Evolutionary conservation across 805 yeast species (phyloP), one percentile per base, ranked within the genome.

Genomic region (Teunomyces lycoperdinae): DNA sequence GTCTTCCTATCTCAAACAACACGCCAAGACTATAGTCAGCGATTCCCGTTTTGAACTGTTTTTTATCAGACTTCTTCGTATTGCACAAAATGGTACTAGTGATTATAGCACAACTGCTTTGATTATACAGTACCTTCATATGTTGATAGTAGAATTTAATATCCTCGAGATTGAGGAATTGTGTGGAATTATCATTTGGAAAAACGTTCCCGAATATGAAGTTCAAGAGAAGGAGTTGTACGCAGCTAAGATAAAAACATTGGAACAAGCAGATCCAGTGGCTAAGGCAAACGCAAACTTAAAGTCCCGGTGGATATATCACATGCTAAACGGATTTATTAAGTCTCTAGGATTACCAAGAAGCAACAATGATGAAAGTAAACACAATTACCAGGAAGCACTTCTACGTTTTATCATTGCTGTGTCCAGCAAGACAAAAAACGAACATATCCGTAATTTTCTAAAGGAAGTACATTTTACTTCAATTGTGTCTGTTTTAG

Each of bases 161-260:
- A 16, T 38, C 9, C 14, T 29, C n/a, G 17, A 26, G 14, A 8
- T 38, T 10, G 41, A 38, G 9, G 5, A 9, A 11, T 46, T 68
- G 27, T 73, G 71, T 36, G 64, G 70, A 2, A 58, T 71, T 9
- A 48, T 59, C 7, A 61, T 62, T 1, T 71, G 72, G 76, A 49
- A 53, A n/a, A 54, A 55, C 38, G 36, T 53, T 5, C 52, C 43
- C 5, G 42, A 49, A 11, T 42, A 31, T 30, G 57, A 49, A 7
- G 42, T 33, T 10, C 45, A 48, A 10, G 43, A 42, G 13, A 28
- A 11, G 9, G 36, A 34, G 9, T 31, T 20, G 29, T 27, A n/a
- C 13, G 27, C 16, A 27, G 11, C 32, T 2, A 41, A 34, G n/a
- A 14, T 28, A 13, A 26, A 43, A 13, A 10, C 14, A 8, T n/a